Conservation (phyloP, 1,284 basidiomycete species). For the Cutaneotrichosporon cutaneum region DNA sequence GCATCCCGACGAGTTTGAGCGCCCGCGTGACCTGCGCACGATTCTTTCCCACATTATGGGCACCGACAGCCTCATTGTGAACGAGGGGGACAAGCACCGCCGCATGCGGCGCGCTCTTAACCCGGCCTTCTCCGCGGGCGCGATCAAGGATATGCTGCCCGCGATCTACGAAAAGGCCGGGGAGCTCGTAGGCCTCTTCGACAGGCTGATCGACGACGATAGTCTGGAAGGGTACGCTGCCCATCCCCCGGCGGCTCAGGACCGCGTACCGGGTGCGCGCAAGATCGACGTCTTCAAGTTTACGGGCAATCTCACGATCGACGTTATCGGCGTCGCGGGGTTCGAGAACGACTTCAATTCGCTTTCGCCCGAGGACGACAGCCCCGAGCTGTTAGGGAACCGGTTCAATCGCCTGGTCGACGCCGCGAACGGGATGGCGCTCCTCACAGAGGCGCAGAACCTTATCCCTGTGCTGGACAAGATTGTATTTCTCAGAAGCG, state of each 20-base stretch:
- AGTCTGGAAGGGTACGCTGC: constrained; percentile 11
- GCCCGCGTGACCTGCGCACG: constrained; percentile 63
- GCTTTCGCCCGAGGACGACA: constrained; percentile 43
- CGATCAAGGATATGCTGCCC: constrained; percentile 47
- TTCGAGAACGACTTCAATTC: constrained; percentile 61
- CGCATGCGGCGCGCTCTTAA: constrained; percentile 56
- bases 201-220: constrained; percentile 14
- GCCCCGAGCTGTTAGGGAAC: constrained; percentile 23
- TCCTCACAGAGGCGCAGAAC: constrained; percentile 13
- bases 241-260: constrained; percentile 19
- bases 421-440: background rate
- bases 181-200: constrained; percentile 51
- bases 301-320: constrained; percentile 63
- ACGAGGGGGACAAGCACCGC: constrained; percentile 57
- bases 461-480: constrained; percentile 10
- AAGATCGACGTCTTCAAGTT: constrained; percentile 60
- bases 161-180: constrained; percentile 64
- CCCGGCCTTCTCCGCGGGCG: constrained; percentile 46
- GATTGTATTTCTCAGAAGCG: background rate
- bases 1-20: constrained; percentile 64
- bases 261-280: constrained; percentile 13
- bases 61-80: constrained; percentile 40
- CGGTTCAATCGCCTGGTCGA: constrained; percentile 3
- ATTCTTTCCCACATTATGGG: constrained; percentile 55
- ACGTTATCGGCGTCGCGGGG: constrained; percentile 66